These are phyloP conservation scores for Bolboschoenus planiculmis DNA, from an alignment of 176 grass and related monocot species.

Conservation along the genomic window DNA sequence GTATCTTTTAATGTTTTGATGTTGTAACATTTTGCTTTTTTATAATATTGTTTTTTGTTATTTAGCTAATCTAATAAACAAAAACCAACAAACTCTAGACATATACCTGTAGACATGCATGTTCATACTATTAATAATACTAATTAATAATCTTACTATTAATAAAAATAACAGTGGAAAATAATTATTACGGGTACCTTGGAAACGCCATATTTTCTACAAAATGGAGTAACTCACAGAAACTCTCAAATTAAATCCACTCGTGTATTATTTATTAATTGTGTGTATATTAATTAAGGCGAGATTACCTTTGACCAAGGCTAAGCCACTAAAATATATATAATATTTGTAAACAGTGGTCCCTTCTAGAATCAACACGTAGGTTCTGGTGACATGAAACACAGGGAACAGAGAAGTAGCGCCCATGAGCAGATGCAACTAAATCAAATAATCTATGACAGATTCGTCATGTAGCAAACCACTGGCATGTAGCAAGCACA, in stretches of 20 bases:
- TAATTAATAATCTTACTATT: too few relatives aligned
- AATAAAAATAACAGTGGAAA: neutral
- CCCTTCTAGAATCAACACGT: conserved; percentile 7
- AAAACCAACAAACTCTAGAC: neutral
- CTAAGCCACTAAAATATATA: neutral
- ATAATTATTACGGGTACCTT: neutral
- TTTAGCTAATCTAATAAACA: neutral
- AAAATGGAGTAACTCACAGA: neutral
- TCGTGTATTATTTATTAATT: neutral
- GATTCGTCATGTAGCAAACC: neutral
- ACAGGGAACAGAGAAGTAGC: neutral
- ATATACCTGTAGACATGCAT: neutral
- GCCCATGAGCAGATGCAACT: neutral
- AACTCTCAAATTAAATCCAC: neutral
- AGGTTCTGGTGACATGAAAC: neutral
- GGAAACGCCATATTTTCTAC: neutral
- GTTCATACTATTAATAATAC: neutral
- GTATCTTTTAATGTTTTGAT: neutral
- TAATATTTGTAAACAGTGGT: neutral
- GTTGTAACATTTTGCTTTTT: neutral
- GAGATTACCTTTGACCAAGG: neutral
- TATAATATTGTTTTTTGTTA: neutral
- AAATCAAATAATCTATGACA: neutral
- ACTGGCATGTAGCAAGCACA: neutral
- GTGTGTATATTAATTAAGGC: neutral